A percentile compares a stretch with the other conserved stretches of the same genome.
phyloP scores from a whole-genome alignment of 169 alveolate genomes.

The Cryptosporidium muris region DNA sequence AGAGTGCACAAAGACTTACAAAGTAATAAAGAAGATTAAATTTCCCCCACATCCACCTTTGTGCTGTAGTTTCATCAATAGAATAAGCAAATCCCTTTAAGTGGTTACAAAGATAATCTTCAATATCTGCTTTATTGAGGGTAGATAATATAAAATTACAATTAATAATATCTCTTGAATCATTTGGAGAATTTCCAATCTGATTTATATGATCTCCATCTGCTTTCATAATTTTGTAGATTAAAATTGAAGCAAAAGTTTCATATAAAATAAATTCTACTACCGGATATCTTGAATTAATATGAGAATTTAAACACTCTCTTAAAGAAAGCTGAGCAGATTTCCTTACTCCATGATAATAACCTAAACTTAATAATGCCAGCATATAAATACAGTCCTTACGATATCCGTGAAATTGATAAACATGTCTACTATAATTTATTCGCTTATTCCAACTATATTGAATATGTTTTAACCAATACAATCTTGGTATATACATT shows the following conservation, averaged over 20 bases:
- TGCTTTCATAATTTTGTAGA: background rate
- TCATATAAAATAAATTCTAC: constrained; percentile 37
- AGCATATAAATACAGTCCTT: constrained; percentile 22
- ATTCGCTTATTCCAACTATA: constrained; percentile 63
- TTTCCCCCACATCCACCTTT: constrained; percentile 25
- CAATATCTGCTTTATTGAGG: background rate
- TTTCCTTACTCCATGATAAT: constrained; percentile 28
- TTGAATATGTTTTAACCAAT: constrained; percentile 50
- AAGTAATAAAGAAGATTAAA: constrained; percentile 11
- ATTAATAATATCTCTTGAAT: too few species aligned
- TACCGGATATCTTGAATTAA: constrained; percentile 21
- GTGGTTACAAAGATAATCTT: constrained; percentile 33
- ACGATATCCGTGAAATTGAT: constrained; percentile 27
- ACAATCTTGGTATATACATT: constrained; percentile 18
- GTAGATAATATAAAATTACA: too few species aligned
- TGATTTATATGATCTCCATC: background rate
- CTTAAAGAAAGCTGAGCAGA: constrained; percentile 41
- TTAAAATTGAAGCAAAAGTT: constrained; percentile 4
- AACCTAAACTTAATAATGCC: constrained; percentile 30
- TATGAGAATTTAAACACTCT: constrained; percentile 46
- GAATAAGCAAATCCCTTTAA: constrained; percentile 36
- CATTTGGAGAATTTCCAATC: too few species aligned
- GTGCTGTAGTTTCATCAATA: constrained; percentile 10
- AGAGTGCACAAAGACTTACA: background rate
- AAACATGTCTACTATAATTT: constrained; percentile 36